Evolutionary conservation across 768 basidiomycete genomes (phyloP), one percentile per base, ranked within the genome.

Genomic region (Naganishia onofrii): DNA sequence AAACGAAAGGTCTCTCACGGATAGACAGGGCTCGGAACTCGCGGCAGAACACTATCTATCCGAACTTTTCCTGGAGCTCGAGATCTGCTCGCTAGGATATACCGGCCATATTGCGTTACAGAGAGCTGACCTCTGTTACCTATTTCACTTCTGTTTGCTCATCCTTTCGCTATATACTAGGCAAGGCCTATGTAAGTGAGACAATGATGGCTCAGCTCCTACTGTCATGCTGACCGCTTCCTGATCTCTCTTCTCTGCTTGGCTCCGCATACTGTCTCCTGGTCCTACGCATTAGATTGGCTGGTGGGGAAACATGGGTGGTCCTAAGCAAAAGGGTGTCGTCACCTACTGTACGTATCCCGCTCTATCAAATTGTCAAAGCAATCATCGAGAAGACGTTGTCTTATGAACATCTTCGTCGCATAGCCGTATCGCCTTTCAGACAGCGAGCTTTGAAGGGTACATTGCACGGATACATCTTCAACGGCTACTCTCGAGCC

Each of bases 231-330:
- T 42, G 7, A 42, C 42, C 13, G 42, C 13, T 7, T 17, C 42
- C 15, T 42, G 42, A 8, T 2, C 15, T 42, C 42, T 42, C 15
- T 42, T 36, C 42, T 17, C 15, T 42, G 8, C 28, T 34, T 19
- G 8, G 5, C 34, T 34, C 38, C 21, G n/a, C 10, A 23, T 51
- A 13, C 38, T n/a, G 21, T 21, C 23, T 2, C 7, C 38, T 34
- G 17, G 34, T 58, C 21, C 3, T 8, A n/a, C 29, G 29, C 23
- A 32, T 36, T 78, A 94, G 91, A 89, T 85, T 82, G 84, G 88
- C 64, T 96, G 93, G 93, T 96, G 93, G 92, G 93, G 92, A 83
- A 88, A 90, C 82, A 83, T 84, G 74, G 85, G 86, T 71, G 83
- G 85, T 53, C 84, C 84, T 75, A 88, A 87, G 79, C 88, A 89